Conservation (phyloP, 2,329 filamentous ascomycete species). For the Cadophora sp. region DNA sequence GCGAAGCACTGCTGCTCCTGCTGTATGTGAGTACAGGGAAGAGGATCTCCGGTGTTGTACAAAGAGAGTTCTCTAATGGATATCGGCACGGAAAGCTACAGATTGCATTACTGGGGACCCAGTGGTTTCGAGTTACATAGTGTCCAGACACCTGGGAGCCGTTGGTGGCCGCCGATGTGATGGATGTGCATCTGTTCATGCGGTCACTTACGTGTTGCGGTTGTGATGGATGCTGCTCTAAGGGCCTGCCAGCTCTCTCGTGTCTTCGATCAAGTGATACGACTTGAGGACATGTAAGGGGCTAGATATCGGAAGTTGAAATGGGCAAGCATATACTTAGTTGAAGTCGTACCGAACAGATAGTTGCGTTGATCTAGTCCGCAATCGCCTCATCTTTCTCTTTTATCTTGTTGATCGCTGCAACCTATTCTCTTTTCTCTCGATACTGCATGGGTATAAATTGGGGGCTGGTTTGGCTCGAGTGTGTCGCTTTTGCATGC, state of each 20-base stretch:
- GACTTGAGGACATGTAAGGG: slow-evolving; percentile 7
- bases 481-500: not conserved
- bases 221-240: slow-evolving; percentile 17
- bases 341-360: slow-evolving; percentile 10
- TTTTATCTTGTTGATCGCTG: not conserved
- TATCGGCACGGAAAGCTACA: slow-evolving; percentile 22
- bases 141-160: slow-evolving; percentile 14
- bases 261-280: slow-evolving; percentile 23
- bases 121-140: not conserved
- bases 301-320: slow-evolving; percentile 16
- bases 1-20: not conserved
- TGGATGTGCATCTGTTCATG: not conserved
- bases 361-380: not conserved
- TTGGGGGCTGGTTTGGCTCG: not conserved
- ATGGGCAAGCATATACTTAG: slow-evolving; percentile 2
- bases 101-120: not conserved
- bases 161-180: slow-evolving; percentile 9
- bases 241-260: not conserved
- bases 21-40: slow-evolving; percentile 4
- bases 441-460: not conserved
- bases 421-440: not conserved
- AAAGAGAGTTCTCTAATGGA: not conserved
- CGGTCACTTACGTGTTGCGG: not conserved
- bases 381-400: slow-evolving; percentile 3
- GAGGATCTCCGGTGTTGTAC: not conserved